Evolutionary conservation across 352 stramenopile species (phyloP), one percentile per base, ranked within the genome.

Genomic region (Aphanomyces astaci): DNA sequence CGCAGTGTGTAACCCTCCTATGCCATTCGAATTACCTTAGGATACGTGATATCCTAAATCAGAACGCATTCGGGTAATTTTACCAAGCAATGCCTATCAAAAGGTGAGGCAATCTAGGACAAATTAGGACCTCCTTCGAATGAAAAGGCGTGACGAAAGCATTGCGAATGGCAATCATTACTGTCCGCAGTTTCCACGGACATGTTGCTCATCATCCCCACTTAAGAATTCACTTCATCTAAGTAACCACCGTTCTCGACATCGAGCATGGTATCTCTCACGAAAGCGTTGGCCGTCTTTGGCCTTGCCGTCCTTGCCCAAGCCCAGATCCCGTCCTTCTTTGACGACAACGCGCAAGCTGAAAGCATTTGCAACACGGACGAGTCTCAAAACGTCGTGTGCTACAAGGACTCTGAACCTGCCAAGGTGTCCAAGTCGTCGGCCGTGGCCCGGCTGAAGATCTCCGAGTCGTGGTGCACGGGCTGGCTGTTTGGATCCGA

Each of bases 351-450:
- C 11, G 19, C 48, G 10, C n/a, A 55, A 5, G 19, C 59, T 19
- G 62, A 68, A 49, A 46, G n/a, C 3, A 59, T 77, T 32, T 90
- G 82, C 48, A 77, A 73, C 7, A 71, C 71, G n/a, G 80, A 90
- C 63, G 87, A 89, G 66, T 77, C 82, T 13, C 71, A 78, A 31
- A 78, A 87, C 19, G 78, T 77, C 3, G 73, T 87, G 64, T 89
- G 82, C 72, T 83, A 80, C 68, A 80, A 78, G 24, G 51, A 67
- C 0, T 76, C 75, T 55, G 36, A 59, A 0, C 76, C 77, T 28
- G 36, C 66, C 7, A 70, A 72, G 11, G 31, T 33, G 15, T 27
- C 43, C 0, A 77, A 76, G 33, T 31, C 64, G 3, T 55, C 64
- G 7, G 71, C 77, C 0, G 76, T 87, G 5, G 72, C 73, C 9